Evolutionary conservation across 495 filamentous ascomycete species (phyloP).

Genomic region (Lasiosphaeris hirsuta): DNA sequence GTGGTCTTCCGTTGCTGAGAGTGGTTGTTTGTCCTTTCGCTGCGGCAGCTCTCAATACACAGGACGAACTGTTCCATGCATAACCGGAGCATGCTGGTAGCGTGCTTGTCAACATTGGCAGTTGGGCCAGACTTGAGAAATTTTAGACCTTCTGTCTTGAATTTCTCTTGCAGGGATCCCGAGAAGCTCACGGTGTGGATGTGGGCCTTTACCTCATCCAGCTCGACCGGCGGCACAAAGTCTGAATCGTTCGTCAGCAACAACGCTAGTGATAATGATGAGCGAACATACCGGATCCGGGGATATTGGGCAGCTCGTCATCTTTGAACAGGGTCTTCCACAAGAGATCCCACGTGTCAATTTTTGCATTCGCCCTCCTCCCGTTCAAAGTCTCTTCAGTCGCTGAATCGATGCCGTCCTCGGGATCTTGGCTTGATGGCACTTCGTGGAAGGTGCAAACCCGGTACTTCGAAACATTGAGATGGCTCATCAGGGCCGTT

Average conservation of each 20-base stretch:
- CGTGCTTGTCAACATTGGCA: background rate
- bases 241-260: conserved; percentile 12
- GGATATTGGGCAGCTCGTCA: conserved; percentile 7
- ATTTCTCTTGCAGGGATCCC: no score
- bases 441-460: conserved; percentile 21
- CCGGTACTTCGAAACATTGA: conserved; percentile 5
- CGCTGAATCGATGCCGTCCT: conserved; percentile 27
- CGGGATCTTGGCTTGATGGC: conserved; percentile 20
- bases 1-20: no score
- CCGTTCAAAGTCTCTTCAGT: conserved; percentile 26
- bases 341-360: conserved; percentile 25
- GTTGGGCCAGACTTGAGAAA: background rate
- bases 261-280: no score
- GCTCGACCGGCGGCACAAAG: conserved; percentile 29
- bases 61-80: no score
- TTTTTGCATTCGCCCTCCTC: conserved; percentile 25
- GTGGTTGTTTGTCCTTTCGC: no score
- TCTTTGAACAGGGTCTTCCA: conserved; percentile 26
- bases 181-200: conserved; percentile 4
- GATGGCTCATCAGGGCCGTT: conserved; percentile 18
- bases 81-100: no score
- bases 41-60: no score
- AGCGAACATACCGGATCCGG: conserved; percentile 14
- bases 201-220: conserved; percentile 28
- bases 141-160: no score